phyloP scores from a whole-genome alignment of 1,284 basidiomycete species.

The Cutaneotrichosporon cyanovorans region DNA sequence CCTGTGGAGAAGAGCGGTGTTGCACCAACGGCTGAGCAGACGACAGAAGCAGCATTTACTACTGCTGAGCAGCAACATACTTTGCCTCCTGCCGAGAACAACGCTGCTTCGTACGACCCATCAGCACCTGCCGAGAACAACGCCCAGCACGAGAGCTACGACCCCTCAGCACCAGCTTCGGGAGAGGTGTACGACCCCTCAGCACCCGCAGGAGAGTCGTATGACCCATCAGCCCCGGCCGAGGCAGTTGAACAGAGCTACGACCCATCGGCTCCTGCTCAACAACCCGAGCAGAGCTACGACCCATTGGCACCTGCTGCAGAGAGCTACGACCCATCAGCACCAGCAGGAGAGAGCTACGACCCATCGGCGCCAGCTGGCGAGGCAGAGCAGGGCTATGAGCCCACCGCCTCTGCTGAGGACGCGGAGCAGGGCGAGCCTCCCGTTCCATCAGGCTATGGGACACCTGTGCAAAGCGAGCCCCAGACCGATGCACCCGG shows the following conservation, averaged over 20 bases:
- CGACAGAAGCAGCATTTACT: too few species aligned
- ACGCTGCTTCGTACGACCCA: not conserved
- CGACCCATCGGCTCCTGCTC: slow-evolving; percentile 3
- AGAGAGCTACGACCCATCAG: not conserved
- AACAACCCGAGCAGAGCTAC: not conserved
- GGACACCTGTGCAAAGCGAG: not conserved
- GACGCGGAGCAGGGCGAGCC: not conserved
- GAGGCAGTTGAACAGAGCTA: slow-evolving; percentile 1
- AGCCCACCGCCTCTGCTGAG: not conserved
- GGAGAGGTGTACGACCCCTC: not conserved
- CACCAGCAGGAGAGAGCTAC: not conserved
- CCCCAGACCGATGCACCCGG: not conserved
- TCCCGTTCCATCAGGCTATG: not conserved
- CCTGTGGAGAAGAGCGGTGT: not conserved
- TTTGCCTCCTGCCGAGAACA: not conserved
- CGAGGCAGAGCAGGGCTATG: not conserved
- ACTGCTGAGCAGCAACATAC: too few species aligned
- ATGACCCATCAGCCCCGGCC: not conserved
- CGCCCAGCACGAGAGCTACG: not conserved
- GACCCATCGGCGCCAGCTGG: not conserved
- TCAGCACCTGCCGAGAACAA: too few species aligned
- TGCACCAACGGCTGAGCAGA: not conserved
- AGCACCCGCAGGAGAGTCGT: not conserved
- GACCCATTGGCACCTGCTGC: not conserved
- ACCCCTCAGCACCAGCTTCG: slow-evolving; percentile 3